Percentiles rank a stretch among this genome's conserved stretches.
Conservation (phyloP, 805 yeast genomes). For the Starmerella powellii region DNA sequence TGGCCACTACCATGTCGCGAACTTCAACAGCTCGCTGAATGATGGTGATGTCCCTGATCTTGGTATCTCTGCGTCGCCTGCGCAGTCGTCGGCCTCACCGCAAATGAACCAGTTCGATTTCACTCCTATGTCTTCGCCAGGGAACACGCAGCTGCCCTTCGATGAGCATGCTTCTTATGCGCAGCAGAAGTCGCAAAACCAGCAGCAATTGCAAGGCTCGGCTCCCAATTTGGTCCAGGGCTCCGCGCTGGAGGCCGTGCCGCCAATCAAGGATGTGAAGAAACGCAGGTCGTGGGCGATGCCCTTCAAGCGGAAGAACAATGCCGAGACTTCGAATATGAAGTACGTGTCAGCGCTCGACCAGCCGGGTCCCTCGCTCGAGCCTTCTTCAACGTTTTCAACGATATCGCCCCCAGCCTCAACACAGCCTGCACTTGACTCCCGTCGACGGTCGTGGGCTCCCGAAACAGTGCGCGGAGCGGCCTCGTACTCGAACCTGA, state of each 20-base stretch:
- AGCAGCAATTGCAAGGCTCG: background rate
- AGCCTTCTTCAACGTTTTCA: too few relatives aligned
- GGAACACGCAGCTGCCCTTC: background rate
- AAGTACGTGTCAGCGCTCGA: constrained; percentile 3
- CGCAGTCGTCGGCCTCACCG: constrained; percentile 3
- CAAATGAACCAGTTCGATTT: background rate
- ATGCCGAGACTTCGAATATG: background rate
- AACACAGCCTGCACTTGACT: too few relatives aligned
- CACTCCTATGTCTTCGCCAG: constrained; percentile 10
- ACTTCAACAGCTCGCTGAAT: constrained; percentile 25
- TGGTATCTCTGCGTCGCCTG: constrained; percentile 1
- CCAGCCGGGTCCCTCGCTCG: constrained; percentile 3
- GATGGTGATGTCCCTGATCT: constrained; percentile 6
- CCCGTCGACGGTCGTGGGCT: constrained; percentile 2
- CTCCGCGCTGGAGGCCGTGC: too few relatives aligned
- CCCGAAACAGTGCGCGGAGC: constrained; percentile 3
- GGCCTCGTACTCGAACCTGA: too few relatives aligned
- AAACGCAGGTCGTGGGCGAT: constrained; percentile 34
- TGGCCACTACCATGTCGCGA: constrained; percentile 27
- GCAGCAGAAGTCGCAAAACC: background rate
- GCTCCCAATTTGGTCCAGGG: too few relatives aligned
- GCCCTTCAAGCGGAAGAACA: constrained; percentile 32
- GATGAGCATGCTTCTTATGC: background rate
- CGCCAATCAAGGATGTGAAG: constrained; percentile 4
- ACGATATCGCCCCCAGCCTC: too few relatives aligned